A percentile compares a stretch with the other conserved stretches of the same genome.
Evolutionary conservation across 108 stramenopile species (phyloP).

Genomic region (Discostella pseudostelligera): DNA sequence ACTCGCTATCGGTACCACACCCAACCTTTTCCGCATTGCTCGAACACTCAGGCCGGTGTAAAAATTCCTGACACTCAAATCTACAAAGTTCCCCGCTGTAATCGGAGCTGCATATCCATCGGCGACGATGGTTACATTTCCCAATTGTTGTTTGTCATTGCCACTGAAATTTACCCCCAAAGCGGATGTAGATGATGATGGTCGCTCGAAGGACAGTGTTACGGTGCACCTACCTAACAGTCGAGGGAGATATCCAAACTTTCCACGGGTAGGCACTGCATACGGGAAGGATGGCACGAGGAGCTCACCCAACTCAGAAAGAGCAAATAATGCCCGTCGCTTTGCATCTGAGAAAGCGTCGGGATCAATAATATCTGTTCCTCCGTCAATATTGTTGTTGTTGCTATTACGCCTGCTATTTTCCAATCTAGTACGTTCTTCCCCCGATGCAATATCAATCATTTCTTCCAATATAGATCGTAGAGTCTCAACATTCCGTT

Average conservation of each 20-base stretch:
- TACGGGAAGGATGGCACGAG: conserved; percentile 67
- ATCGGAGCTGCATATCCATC: conserved; percentile 86
- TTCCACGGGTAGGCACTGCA: conserved; percentile 69
- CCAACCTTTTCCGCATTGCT: conserved; percentile 56
- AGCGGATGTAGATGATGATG: conserved; percentile 20
- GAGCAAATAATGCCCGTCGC: conserved; percentile 53
- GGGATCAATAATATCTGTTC: conserved; percentile 12
- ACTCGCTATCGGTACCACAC: conserved; percentile 41
- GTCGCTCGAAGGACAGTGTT: conserved; percentile 65
- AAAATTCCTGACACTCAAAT: conserved; percentile 74
- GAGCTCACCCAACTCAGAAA: conserved; percentile 73
- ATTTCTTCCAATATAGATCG: conserved; percentile 50
- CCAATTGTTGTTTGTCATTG: conserved; percentile 46
- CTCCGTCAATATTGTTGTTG: conserved; percentile 17
- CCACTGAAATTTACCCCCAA: conserved; percentile 30
- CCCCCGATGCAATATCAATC: conserved; percentile 39
- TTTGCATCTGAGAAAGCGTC: conserved; percentile 35
- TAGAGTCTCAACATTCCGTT: conserved; percentile 58
- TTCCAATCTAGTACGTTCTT: conserved; percentile 32
- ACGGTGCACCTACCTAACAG: conserved; percentile 72
- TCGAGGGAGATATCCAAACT: conserved; percentile 76
- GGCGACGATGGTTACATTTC: conserved; percentile 81
- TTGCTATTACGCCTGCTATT: neutral
- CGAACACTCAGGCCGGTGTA: conserved; percentile 81
- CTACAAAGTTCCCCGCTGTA: conserved; percentile 81